A percentile compares a stretch with the other conserved stretches of the same genome.
phyloP scores from a whole-genome alignment of 2,329 filamentous ascomycete genomes.

The Alternaria consortialis region DNA sequence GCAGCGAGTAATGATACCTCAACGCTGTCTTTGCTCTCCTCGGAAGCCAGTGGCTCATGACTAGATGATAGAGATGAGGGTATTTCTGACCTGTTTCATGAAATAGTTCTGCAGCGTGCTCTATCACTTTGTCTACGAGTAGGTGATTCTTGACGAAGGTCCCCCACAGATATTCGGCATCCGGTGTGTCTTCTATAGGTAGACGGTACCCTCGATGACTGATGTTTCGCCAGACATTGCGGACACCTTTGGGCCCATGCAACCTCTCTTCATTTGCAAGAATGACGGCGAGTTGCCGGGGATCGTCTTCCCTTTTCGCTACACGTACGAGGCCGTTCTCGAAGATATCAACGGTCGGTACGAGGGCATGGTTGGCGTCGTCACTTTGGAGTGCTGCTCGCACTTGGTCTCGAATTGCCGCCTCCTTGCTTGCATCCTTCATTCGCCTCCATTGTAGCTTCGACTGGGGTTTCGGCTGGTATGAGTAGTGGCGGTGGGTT shows the following conservation, averaged over 20 bases:
- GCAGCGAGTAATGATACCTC: constrained; percentile 37
- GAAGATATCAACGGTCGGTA: constrained; percentile 1
- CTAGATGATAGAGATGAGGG: constrained; percentile 53
- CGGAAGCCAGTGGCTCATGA: constrained; percentile 55
- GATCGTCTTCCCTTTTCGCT: constrained; percentile 1
- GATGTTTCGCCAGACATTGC: constrained; percentile 56
- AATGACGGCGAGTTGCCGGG: constrained; percentile 50
- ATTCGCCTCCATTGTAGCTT: constrained; percentile 28
- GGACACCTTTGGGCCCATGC: constrained; percentile 53
- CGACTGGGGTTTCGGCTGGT: neutral
- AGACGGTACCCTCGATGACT: constrained; percentile 49
- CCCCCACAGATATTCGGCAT: constrained; percentile 57
- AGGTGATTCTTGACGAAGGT: constrained; percentile 52
- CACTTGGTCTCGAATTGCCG: constrained; percentile 15
- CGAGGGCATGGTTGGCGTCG: constrained; percentile 7
- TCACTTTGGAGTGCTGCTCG: constrained; percentile 18
- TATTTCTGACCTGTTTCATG: constrained; percentile 47
- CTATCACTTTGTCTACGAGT: constrained; percentile 50
- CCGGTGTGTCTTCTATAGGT: constrained; percentile 48
- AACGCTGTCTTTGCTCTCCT: constrained; percentile 28
- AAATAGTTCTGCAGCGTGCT: constrained; percentile 55
- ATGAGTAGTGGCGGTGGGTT: constrained; percentile 26
- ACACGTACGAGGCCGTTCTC: constrained; percentile 2
- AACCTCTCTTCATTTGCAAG: constrained; percentile 54
- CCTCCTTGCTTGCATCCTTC: constrained; percentile 15